Base-by-base conservation (phyloP, 768 basidiomycete species). In the Daedaleopsis sinensis region DNA sequence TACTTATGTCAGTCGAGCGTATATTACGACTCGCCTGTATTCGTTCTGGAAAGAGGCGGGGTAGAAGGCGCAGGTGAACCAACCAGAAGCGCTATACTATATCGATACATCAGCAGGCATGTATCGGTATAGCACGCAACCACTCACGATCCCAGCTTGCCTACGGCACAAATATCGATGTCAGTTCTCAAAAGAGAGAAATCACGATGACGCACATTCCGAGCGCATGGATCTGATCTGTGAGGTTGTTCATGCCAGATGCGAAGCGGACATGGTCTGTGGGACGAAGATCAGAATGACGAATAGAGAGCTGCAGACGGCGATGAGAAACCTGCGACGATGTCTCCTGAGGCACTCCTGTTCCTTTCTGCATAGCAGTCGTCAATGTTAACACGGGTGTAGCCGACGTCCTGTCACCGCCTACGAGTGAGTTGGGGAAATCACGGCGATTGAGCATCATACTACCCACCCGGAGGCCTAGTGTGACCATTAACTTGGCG, bases 21-120 rank as follows among this genome's bases (percentile, higher is more conserved):
- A 56, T 8, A 19, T 44, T 21, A 24, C 35, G 8, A n/a, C 69
- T 21, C 18, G 81, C 83, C 82, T 79, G 21, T 76, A 83, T 70
- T 88, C 87, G 58, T 88, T 85, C 67, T 79, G 76, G 72, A 78
- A 88, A 6, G 87, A 88, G 19, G 87, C 87, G 21, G 87, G 87
- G 68, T 87, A 89, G 12, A 80, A 59, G 48, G 81, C 79, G 65
- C 87, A 89, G 24, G 87, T 88, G 66, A 81, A 86, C 87, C 86
- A 88, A 19, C 87, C 87, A 0, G 87, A 80, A 65, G 87, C 85
- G 60, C 86, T 83, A 62, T 88, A 88, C 86, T 86, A 49, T 37
- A 32, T n/a, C 15, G 3, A 19, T 42, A 15, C 15, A 21, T 23
- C 6, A 13, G 13, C 2, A 21, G 13, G 13, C 47, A 49, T 3